Evolutionary conservation across 345 rosid genomes (phyloP), one percentile per base, ranked within the genome.

Genomic region (Kernera saxatilis): DNA sequence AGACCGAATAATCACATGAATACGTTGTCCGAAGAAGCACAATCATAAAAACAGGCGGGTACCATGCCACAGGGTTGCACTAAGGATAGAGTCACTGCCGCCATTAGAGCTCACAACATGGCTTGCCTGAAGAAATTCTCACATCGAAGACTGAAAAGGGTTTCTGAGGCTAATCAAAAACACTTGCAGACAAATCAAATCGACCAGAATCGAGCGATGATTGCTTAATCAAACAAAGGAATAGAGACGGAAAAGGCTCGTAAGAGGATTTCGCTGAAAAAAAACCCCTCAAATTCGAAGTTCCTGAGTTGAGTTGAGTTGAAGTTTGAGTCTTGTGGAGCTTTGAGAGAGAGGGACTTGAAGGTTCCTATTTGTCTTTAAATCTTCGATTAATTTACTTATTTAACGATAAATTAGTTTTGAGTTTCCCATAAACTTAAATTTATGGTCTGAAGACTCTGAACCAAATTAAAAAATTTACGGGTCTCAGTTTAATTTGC

Each of bases 1-100:
- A 27, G 32, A 67, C 13, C 29, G 44, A 25, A 52, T 1, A 36
- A 41, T 1, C 27, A 52, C 21, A 54, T 36, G 36, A 44, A 50
- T 21, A 23, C 11, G 8, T 57, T 35, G n/a, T 48, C 40, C 5
- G 41, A 18, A 63, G 11, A 61, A 78, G 9, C n/a, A 44, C 18
- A 13, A 54, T 64, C 26, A 10, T 35, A 48, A 14, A 50, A 35
- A 23, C 5, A 52, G 27, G n/a, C 1, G 19, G 67, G 36, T 77
- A 78, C 81, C 81, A 78, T 73, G 56, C 71, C 15, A 69, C 81
- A 69, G 0, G 81, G 70, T 35, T 73, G 70, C 32, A 68, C 50
- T 8, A 78, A 26, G 29, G 81, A 73, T 63, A 67, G 36, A 53
- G 78, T 68, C 73, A 60, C 33, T 40, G 58, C 45, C 66, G 71